These are phyloP conservation scores for Metschnikowia amazonensis DNA, from an alignment of 805 yeast genomes.

Conservation along the genomic window DNA sequence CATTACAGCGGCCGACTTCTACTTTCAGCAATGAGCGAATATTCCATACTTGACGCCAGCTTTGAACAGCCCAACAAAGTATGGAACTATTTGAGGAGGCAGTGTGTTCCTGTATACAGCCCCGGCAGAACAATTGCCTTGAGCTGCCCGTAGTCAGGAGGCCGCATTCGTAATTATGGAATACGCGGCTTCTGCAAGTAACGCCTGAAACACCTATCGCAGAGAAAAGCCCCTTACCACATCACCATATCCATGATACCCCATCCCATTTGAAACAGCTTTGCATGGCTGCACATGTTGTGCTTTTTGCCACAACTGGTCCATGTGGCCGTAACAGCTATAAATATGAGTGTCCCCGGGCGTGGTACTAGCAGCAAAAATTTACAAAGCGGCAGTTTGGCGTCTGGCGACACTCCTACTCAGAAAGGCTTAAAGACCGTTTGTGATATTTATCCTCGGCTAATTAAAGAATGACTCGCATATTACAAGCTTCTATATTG, in stretches of 20 bases:
- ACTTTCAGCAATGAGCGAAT: neutral
- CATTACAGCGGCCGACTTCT: neutral
- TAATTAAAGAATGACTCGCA: neutral
- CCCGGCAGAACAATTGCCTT: neutral
- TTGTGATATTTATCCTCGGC: neutral
- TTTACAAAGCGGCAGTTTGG: neutral
- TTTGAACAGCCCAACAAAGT: neutral
- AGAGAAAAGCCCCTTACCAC: neutral
- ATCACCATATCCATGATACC: neutral
- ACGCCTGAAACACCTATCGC: neutral
- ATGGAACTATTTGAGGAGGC: neutral
- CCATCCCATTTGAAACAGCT: neutral
- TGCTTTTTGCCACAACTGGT: neutral
- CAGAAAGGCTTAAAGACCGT: neutral
- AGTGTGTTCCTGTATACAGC: neutral
- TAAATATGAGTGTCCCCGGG: neutral
- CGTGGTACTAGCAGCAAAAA: neutral
- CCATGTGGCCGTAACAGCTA: neutral
- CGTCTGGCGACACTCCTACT: neutral
- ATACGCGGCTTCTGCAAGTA: constrained; percentile 2
- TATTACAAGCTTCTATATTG: neutral
- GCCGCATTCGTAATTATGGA: neutral
- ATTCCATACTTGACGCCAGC: neutral
- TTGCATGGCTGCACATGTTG: neutral
- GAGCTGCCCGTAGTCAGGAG: neutral